Conservation (phyloP, 352 stramenopile species). For the Phytopythium vexans region DNA sequence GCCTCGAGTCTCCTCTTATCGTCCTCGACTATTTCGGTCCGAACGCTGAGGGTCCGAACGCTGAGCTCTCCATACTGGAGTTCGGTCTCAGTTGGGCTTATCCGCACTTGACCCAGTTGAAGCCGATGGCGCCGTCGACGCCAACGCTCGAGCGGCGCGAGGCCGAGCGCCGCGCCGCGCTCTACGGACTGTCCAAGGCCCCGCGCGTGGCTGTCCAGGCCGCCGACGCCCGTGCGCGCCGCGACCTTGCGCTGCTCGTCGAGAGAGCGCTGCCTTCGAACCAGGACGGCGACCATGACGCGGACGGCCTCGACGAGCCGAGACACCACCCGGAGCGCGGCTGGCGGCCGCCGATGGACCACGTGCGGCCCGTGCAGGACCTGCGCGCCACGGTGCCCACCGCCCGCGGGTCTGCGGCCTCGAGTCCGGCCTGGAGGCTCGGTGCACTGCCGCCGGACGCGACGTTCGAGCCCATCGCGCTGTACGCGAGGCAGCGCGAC, state of each 20-base stretch:
- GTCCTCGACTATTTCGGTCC: too few relatives aligned
- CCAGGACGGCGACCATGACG: constrained; percentile 9
- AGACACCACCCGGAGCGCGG: constrained; percentile 50
- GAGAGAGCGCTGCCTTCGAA: not conserved
- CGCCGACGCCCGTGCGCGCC: constrained; percentile 36
- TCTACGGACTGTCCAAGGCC: constrained; percentile 37
- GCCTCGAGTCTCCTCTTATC: too few relatives aligned
- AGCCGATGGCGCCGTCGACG: constrained; percentile 12
- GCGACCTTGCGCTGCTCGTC: constrained; percentile 36
- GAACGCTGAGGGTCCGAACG: too few relatives aligned
- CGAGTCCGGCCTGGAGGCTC: constrained; percentile 11
- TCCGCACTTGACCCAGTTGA: too few relatives aligned
- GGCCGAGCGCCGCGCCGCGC: constrained; percentile 24
- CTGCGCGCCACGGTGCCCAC: constrained; percentile 49
- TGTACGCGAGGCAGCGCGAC: constrained; percentile 2
- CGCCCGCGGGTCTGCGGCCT: constrained; percentile 12
- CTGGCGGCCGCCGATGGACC: constrained; percentile 45
- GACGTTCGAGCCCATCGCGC: constrained; percentile 40
- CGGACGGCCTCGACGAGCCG: constrained; percentile 27
- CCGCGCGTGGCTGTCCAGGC: constrained; percentile 30
- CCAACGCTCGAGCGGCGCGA: constrained; percentile 10
- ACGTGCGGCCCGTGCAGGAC: constrained; percentile 36
- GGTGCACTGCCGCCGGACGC: not conserved
- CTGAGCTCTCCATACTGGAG: too few relatives aligned
- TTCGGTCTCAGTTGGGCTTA: too few relatives aligned